Base-by-base conservation (phyloP, 208 protist genomes). In the Angomonas ambiguus region DNA sequence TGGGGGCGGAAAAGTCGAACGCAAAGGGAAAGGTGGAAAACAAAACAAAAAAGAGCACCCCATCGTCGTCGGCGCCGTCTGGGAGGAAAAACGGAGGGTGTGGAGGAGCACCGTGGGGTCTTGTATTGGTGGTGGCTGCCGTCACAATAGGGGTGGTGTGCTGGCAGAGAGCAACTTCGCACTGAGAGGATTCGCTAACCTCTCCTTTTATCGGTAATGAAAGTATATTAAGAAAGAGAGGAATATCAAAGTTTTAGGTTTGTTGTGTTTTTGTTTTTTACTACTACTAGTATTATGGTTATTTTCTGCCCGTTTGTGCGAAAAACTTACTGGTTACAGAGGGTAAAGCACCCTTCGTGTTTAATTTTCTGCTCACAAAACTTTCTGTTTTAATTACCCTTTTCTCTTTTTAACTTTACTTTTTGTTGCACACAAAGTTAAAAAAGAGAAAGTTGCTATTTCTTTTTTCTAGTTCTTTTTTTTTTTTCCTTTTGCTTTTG, bases 301-400 rank as follows among this genome's bases (percentile, higher is more conserved):
- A n/a, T n/a, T n/a, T n/a, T n/a, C n/a, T n/a, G n/a, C n/a, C n/a
- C n/a, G n/a, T n/a, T n/a, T n/a, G n/a, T n/a, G n/a, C n/a, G n/a
- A n/a, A n/a, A n/a, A n/a, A n/a, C n/a, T n/a, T n/a, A n/a, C n/a
- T n/a, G n/a, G n/a, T n/a, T n/a, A n/a, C n/a, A n/a, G n/a, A n/a
- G n/a, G 8, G 8, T 25, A 53, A 18, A 18, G 11, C 48, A 18
- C 28, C 48, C 22, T 25, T 18, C 2, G 5, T 2, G 22, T 6
- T 53, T 53, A 53, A 53, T 53, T 53, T 30, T 11, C 22, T 53
- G 22, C 48, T 53, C 28, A 53, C 22, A 11, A 18, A 53, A 53
- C 2, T 3, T 25, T 18, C 11, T 18, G 22, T 48, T 48, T 48
- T 20, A 18, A n/a, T 48, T 48, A n/a, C 28, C 5, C 11, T 53